These are phyloP conservation scores for Trichoderma virens DNA, from an alignment of 495 filamentous ascomycete species.

Conservation along the genomic window DNA sequence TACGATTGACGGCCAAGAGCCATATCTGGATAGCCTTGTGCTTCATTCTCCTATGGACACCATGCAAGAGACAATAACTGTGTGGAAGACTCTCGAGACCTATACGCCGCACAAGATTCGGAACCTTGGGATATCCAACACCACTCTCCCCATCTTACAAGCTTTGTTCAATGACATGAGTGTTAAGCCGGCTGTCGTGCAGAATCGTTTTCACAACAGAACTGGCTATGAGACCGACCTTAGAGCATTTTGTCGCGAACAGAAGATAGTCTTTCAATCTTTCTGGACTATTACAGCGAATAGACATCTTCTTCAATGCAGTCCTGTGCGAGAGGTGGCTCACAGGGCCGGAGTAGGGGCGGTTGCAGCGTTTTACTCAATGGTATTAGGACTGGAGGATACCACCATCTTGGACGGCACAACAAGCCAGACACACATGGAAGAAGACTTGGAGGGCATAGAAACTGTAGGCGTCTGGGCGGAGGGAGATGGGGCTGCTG, in stretches of 20 bases:
- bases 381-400: slow-evolving; percentile 53
- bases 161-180: slow-evolving; percentile 31
- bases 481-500: slow-evolving; percentile 28
- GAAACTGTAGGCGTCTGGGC: slow-evolving; percentile 41
- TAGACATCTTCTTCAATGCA: slow-evolving; percentile 42
- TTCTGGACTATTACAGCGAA: slow-evolving; percentile 81
- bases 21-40: slow-evolving; percentile 66
- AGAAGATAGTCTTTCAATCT: slow-evolving; percentile 58
- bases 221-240: slow-evolving; percentile 55
- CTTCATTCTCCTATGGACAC: slow-evolving; percentile 62
- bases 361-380: slow-evolving; percentile 55
- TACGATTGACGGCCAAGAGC: slow-evolving; percentile 23
- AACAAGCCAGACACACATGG: slow-evolving; percentile 54
- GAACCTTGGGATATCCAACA: slow-evolving; percentile 68
- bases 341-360: slow-evolving; percentile 35
- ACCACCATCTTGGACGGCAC: slow-evolving; percentile 65
- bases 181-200: slow-evolving; percentile 51
- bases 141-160: slow-evolving; percentile 43
- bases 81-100: slow-evolving; percentile 54
- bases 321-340: slow-evolving; percentile 46
- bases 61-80: slow-evolving; percentile 50
- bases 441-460: slow-evolving; percentile 52
- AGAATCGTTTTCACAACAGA: slow-evolving; percentile 62
- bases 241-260: slow-evolving; percentile 53
- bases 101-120: slow-evolving; percentile 58